Conservation (phyloP, 768 basidiomycete genomes). For the Leucocoprinus leucothites region DNA sequence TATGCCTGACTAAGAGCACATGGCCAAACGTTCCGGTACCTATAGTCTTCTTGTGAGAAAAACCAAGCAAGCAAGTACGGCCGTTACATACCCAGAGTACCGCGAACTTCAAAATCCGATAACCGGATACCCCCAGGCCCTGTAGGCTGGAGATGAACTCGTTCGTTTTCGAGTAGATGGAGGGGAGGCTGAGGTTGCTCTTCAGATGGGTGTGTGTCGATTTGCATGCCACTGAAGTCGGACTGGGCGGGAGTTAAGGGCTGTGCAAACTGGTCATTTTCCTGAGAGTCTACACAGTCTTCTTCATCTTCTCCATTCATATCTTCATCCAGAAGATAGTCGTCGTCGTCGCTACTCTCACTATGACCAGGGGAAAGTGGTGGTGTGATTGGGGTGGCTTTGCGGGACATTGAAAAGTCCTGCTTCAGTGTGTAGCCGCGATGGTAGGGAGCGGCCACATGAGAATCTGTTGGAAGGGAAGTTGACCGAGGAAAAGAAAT, state of each 20-base stretch:
- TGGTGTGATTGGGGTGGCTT: conserved; percentile 16
- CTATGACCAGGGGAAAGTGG: conserved; percentile 15
- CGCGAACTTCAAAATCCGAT: conserved; percentile 79
- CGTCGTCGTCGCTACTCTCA: conserved; percentile 12
- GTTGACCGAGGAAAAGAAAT: conserved; percentile 28
- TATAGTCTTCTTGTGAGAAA: conserved; percentile 23
- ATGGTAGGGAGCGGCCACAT: conserved; percentile 8
- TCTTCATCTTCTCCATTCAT: conserved; percentile 7
- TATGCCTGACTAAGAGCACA: conserved; percentile 85
- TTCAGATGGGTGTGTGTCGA: conserved; percentile 5
- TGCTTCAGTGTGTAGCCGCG: conserved; percentile 1
- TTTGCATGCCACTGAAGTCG: conserved; percentile 9
- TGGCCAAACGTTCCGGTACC: conserved; percentile 97
- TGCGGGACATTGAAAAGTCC: neutral
- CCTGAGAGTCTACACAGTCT: conserved; percentile 4
- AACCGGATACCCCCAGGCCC: conserved; percentile 61
- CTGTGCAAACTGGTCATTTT: neutral
- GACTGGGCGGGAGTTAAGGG: conserved; percentile 12
- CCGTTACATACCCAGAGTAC: conserved; percentile 35
- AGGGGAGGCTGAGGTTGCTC: conserved; percentile 35
- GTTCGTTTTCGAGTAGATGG: conserved; percentile 67
- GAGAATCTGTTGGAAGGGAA: conserved; percentile 22
- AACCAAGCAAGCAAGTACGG: conserved; percentile 2
- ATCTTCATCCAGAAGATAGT: conserved; percentile 13
- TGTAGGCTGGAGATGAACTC: conserved; percentile 54